phyloP scores from a whole-genome alignment of 768 basidiomycete genomes.

The Russula sp. region DNA sequence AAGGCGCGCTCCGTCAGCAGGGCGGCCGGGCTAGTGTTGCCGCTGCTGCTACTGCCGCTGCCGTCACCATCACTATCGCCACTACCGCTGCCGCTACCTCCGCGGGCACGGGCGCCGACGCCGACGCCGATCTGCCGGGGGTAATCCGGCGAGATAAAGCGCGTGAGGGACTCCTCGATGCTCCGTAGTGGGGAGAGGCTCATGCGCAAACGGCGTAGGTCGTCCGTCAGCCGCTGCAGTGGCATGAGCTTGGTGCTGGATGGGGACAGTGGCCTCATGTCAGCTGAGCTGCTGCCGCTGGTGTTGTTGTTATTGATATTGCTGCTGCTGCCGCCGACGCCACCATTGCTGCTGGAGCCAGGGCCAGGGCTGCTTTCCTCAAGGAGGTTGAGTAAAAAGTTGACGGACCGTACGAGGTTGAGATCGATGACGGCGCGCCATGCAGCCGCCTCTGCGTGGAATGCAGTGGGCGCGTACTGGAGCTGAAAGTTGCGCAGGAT shows the following conservation, averaged over 20 bases:
- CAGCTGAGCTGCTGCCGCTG: conserved; percentile 16
- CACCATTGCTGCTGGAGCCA: background rate
- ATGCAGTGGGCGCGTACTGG: conserved; percentile 50
- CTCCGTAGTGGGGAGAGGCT: conserved; percentile 47
- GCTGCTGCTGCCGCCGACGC: background rate
- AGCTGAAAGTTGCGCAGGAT: conserved; percentile 61
- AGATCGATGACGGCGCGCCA: conserved; percentile 65
- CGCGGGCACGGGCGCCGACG: too few species aligned
- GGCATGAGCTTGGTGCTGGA: conserved; percentile 12
- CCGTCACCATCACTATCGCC: too few species aligned
- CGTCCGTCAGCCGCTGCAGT: conserved; percentile 21
- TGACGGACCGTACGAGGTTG: conserved; percentile 53
- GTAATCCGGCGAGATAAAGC: conserved; percentile 33
- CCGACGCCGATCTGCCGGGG: conserved; percentile 14
- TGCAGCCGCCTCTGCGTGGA: conserved; percentile 46
- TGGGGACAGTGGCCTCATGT: conserved; percentile 3
- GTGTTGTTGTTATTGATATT: conserved; percentile 1
- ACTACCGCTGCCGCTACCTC: too few species aligned
- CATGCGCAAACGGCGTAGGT: conserved; percentile 40
- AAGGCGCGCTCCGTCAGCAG: conserved; percentile 35
- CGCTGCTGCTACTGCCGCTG: background rate
- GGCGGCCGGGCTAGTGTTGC: background rate
- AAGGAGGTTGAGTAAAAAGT: conserved; percentile 38
- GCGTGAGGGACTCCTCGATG: conserved; percentile 45
- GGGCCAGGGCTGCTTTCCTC: background rate